Percentiles rank a stretch among this genome's conserved stretches.
Evolutionary conservation across 345 rosid genomes (phyloP).

Genomic region (Crucihimalaya himalaica): DNA sequence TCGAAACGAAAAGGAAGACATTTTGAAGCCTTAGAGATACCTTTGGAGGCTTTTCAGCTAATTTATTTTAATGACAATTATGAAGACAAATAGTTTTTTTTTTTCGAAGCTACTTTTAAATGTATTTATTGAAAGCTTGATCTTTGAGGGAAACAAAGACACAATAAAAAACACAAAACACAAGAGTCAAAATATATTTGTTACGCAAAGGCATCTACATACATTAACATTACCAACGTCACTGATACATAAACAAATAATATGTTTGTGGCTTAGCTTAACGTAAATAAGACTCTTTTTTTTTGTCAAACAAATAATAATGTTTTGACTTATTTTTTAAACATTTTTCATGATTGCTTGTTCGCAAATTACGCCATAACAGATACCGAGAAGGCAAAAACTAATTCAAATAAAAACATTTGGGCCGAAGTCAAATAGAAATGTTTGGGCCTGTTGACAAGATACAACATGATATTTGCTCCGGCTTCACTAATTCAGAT

Average conservation of each 20-base stretch:
- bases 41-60: background rate
- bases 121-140: background rate
- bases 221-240: constrained; percentile 12
- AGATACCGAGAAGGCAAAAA: background rate
- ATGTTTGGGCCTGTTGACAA: constrained; percentile 8
- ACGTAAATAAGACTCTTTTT: background rate
- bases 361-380: background rate
- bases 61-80: background rate
- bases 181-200: constrained; percentile 33
- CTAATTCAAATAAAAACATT: too few relatives aligned
- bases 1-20: background rate
- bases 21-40: background rate
- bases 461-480: background rate
- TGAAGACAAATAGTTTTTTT: background rate
- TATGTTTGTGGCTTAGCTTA: background rate
- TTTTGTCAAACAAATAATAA: too few relatives aligned
- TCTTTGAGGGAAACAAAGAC: constrained; percentile 24
- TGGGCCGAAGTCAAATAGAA: background rate
- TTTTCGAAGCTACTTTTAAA: background rate
- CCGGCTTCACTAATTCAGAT: background rate
- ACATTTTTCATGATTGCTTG: background rate
- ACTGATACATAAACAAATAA: background rate
- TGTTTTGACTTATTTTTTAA: background rate
- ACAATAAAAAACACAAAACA: background rate
- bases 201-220: constrained; percentile 26